Base-by-base conservation (phyloP, 2,329 filamentous ascomycete genomes). In the Lizonia empirigonia region DNA sequence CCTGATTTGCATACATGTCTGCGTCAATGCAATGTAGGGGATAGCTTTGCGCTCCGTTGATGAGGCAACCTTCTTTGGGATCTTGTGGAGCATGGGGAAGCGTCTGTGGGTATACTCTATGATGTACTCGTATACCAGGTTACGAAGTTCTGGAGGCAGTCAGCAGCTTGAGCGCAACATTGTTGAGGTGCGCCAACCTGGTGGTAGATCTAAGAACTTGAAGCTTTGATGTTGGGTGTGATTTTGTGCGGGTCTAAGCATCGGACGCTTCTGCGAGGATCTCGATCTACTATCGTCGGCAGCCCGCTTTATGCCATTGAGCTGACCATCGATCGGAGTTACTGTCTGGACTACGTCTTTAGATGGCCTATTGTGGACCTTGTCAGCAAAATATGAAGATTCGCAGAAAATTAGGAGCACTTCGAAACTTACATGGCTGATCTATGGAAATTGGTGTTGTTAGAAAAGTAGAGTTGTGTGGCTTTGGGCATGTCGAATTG, bases 141-240 rank as follows among this genome's bases (percentile, higher is more conserved):
- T 68, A 7, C 59, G 59, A 1, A 68, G 41, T 45, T 69, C 67
- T 69, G 20, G 2, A 18, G 2, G 20, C 12, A 27, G 30, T 59
- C 30, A 59, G 57, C 23, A 20, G 7, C 16, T 4, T n/a, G 23
- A 8, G 4, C 2, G 34, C 12, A 9, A 1, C 2, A 15, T 7
- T 3, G 9, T 1, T 13, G n/a, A 27, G 19, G 7, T 7, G 12
- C 20, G 53, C 56, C 35, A 9, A 61, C 64, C 67, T 38, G 50
- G 57, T 29, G 67, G 62, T 12, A 70, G 49, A 12, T 65, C 51
- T 8, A 68, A 35, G 30, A 70, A 67, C 2, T 53, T 48, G 7
- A 62, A 63, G n/a, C 38, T 16, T 15, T 7, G 3, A 9, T 47
- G 32, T n/a, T n/a, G n/a, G n/a, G n/a, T n/a, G n/a, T n/a, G n/a